Percentiles rank a stretch among this genome's conserved stretches.
Evolutionary conservation across 805 yeast species (phyloP).

Genomic region (Wickerhamomyces chaumierensis): DNA sequence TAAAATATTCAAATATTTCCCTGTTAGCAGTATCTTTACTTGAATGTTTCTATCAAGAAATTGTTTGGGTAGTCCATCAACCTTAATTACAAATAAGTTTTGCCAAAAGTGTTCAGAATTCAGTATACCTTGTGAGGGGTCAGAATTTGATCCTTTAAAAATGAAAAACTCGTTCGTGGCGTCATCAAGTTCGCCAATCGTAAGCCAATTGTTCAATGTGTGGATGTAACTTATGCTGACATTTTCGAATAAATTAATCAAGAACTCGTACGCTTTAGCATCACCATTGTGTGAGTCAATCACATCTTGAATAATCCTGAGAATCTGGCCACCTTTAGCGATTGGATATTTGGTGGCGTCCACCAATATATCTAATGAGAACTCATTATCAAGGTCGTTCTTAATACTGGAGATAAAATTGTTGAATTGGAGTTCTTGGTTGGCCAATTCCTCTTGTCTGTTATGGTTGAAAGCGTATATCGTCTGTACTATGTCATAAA

Average conservation of each 20-base stretch:
- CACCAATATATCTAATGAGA: conserved; percentile 36
- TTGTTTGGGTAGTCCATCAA: conserved; percentile 65
- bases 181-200: conserved; percentile 63
- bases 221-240: conserved; percentile 52
- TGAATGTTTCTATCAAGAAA: conserved; percentile 43
- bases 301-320: conserved; percentile 49
- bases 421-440: conserved; percentile 25
- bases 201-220: conserved; percentile 74
- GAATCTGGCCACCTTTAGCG: conserved; percentile 71
- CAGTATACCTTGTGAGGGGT: conserved; percentile 16
- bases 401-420: conserved; percentile 31
- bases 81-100: conserved; percentile 59
- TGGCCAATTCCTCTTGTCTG: conserved; percentile 19
- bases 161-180: conserved; percentile 71
- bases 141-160: conserved; percentile 20
- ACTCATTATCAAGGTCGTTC: conserved; percentile 27
- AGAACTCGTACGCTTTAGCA: conserved; percentile 36
- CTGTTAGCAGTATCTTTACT: conserved; percentile 64
- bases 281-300: conserved; percentile 59
- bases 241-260: conserved; percentile 39
- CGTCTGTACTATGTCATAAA: conserved; percentile 43
- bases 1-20: conserved; percentile 71
- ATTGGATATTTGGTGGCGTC: conserved; percentile 40
- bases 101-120: conserved; percentile 61
- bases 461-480: conserved; percentile 37